Base-by-base conservation (phyloP, 768 basidiomycete genomes). In the Mycena olivaceomarginata region DNA sequence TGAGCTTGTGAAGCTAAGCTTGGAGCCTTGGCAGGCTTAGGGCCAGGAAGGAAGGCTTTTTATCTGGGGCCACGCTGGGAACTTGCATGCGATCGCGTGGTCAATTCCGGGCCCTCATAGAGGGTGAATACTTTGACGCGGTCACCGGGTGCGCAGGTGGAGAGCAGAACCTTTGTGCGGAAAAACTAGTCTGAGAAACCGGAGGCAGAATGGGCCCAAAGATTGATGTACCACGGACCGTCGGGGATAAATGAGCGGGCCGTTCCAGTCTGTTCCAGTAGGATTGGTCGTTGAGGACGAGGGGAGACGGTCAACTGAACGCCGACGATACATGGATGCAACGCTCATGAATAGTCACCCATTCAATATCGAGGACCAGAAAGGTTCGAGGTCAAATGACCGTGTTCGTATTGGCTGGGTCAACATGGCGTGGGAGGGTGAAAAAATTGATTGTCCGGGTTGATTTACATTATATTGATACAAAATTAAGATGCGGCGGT, bases 151-250 rank as follows among this genome's bases (percentile, higher is more conserved):
- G 31, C 31, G 31, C 31, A 31, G 31, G 31, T 31, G 31, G 31
- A 31, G 43, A 22, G 20, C 20, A 67, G 16, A 31, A 20, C 5
- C 59, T 57, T 25, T 72, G 48, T 59, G 5, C 70, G 70, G 70
- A 72, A 39, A 72, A 72, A 40, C 51, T 37, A 45, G 45, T 51
- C 60, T 64, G 70, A 45, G 70, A 72, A 41, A 7, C 43, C 22
- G 22, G 2, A 5, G 64, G 12, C 40, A 22, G 64, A 43, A 65
- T 45, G 20, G 11, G 56, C 31, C 8, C 31, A 37, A 45, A 18
- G 60, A 46, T 39, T 18, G 56, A 70, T 16, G 22, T 15, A 46
- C 15, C 22, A 12, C 67, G 67, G 67, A 56, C 67, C 67, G 67
- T 57, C 31, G 46, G 40, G 0, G n/a, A 16, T 7, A 45, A 51